These are phyloP conservation scores for Coemansia sp. DNA, from an alignment of 192 early-diverging fungal genomes.

Conservation along the genomic window DNA sequence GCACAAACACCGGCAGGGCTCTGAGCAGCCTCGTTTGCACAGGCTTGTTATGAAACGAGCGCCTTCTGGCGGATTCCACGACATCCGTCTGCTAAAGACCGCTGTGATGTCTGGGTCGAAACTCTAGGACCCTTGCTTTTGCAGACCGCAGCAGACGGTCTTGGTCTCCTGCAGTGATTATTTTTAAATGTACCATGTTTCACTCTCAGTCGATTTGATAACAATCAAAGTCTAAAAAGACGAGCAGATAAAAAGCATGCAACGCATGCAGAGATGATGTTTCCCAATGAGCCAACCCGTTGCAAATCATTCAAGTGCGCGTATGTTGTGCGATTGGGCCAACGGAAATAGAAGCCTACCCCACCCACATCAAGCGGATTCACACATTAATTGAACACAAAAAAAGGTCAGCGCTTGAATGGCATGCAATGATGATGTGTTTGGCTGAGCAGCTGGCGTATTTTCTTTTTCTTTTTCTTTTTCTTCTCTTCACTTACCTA, in stretches of 20 bases:
- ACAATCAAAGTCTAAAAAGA: background rate
- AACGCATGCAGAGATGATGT: background rate
- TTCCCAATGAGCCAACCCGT: background rate
- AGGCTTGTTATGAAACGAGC: slow-evolving; percentile 30
- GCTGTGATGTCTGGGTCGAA: background rate
- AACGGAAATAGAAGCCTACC: background rate
- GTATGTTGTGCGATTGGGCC: background rate
- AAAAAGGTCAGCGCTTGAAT: no score
- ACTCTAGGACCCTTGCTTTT: background rate
- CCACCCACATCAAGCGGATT: background rate
- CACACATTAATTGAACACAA: background rate
- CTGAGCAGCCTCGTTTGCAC: slow-evolving; percentile 13
- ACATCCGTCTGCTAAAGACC: slow-evolving; percentile 14
- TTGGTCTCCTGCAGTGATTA: background rate
- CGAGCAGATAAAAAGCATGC: background rate
- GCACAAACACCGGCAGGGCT: background rate
- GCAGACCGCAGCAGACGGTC: background rate
- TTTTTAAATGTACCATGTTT: background rate
- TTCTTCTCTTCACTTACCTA: background rate
- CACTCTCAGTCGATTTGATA: background rate
- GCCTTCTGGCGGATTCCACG: slow-evolving; percentile 26
- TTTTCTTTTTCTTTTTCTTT: background rate
- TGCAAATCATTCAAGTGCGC: background rate
- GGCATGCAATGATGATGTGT: no score
- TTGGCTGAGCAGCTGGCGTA: no score